phyloP scores from a whole-genome alignment of 306 rosid species.

The Herpetospermum pedunculosum region DNA sequence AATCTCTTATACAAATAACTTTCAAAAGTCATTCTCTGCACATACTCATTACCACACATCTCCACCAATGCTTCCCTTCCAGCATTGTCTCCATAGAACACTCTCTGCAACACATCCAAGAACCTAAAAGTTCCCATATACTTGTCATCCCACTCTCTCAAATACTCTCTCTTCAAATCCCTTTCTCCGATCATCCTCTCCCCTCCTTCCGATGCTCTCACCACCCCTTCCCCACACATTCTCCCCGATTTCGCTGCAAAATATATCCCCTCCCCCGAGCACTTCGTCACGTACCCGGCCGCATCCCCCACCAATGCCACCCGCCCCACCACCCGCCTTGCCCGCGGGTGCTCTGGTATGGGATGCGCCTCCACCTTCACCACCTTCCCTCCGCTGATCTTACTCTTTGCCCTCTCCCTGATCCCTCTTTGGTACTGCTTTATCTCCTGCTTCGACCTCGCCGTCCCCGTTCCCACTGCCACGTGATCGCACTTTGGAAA shows the following conservation, averaged over 20 bases:
- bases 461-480: constrained; percentile 94
- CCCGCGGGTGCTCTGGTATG: constrained; percentile 79
- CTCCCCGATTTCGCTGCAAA: constrained; percentile 78
- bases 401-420: constrained; percentile 37
- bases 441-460: constrained; percentile 45
- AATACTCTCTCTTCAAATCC: constrained; percentile 72
- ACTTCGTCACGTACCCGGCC: constrained; percentile 75
- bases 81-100: constrained; percentile 62
- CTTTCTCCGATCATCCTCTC: constrained; percentile 39
- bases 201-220: constrained; percentile 67
- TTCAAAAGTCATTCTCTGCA: constrained; percentile 84
- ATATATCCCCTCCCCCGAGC: constrained; percentile 85
- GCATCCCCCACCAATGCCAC: constrained; percentile 89
- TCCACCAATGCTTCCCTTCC: constrained; percentile 86
- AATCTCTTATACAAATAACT: constrained; percentile 73
- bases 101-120: constrained; percentile 73
- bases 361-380: constrained; percentile 89
- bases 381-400: constrained; percentile 63
- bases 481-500: constrained; percentile 93
- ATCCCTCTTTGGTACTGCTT: constrained; percentile 54
- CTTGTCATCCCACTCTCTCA: constrained; percentile 59
- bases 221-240: constrained; percentile 62
- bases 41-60: constrained; percentile 82
- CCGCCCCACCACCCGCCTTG: constrained; percentile 48
- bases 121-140: constrained; percentile 45